phyloP scores from a whole-genome alignment of 1,139 yeast genomes.

The Saccharomyces hybrid region DNA sequence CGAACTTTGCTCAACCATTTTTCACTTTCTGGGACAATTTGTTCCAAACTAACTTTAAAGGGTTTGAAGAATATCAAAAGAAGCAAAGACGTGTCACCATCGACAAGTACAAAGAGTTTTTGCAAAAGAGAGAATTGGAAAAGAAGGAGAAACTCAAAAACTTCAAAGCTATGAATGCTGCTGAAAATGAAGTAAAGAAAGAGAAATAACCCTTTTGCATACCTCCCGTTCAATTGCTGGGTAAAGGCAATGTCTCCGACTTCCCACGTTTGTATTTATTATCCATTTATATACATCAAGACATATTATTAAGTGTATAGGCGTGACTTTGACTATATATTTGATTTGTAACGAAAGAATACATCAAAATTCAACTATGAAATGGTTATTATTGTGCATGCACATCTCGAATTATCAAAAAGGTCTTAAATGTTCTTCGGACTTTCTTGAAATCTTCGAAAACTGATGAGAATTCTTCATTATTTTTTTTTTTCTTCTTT shows the following conservation, averaged over 20 bases:
- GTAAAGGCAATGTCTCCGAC: background rate
- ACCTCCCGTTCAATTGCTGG: background rate
- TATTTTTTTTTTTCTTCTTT: too few species aligned
- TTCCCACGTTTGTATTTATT: slow-evolving; percentile 1
- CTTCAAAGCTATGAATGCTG: slow-evolving; percentile 6
- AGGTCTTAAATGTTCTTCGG: background rate
- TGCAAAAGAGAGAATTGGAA: slow-evolving; percentile 36
- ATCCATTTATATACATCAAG: background rate
- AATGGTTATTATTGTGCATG: background rate
- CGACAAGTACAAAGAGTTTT: slow-evolving; percentile 52
- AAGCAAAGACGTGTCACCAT: slow-evolving; percentile 53
- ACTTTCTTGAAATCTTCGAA: background rate
- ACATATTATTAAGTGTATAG: background rate
- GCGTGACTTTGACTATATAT: background rate
- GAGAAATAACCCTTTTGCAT: slow-evolving; percentile 8
- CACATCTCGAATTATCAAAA: background rate
- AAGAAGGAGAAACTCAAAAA: slow-evolving; percentile 13
- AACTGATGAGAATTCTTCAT: background rate
- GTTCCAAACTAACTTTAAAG: slow-evolving; percentile 64
- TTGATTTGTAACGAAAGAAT: background rate
- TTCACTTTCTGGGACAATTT: slow-evolving; percentile 86
- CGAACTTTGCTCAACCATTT: slow-evolving; percentile 93
- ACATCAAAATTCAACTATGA: background rate
- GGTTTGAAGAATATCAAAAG: slow-evolving; percentile 49
- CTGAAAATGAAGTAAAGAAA: slow-evolving; percentile 6